Percentiles rank a stretch among this genome's conserved stretches.
phyloP scores from a whole-genome alignment of 2,329 filamentous ascomycete species.

The Coniella lustricola region DNA sequence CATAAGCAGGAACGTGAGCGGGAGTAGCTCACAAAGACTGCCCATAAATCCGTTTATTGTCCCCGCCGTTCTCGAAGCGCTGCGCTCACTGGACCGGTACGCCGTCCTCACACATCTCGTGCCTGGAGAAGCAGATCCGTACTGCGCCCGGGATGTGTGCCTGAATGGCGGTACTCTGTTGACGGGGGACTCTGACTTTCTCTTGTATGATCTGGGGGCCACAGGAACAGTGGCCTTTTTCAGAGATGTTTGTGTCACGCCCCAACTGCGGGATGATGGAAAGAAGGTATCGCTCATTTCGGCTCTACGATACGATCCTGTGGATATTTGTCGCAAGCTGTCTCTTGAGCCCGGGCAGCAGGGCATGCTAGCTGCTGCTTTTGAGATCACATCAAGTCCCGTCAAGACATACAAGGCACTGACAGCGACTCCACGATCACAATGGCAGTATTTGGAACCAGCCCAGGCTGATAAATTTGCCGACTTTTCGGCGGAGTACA shows the following conservation, averaged over 20 bases:
- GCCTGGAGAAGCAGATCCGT: constrained; percentile 77
- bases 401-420: constrained; percentile 20
- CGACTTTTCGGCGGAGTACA: constrained; percentile 21
- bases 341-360: constrained; percentile 17
- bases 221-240: constrained; percentile 62
- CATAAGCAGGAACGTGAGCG: too few relatives aligned
- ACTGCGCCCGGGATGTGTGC: constrained; percentile 63
- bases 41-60: constrained; percentile 62
- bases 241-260: constrained; percentile 46
- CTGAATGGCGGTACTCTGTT: constrained; percentile 51
- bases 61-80: constrained; percentile 64
- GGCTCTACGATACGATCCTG: constrained; percentile 19
- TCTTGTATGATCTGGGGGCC: constrained; percentile 63
- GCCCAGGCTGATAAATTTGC: constrained; percentile 14
- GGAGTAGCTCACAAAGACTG: constrained; percentile 16
- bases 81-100: constrained; percentile 42
- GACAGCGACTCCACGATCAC: constrained; percentile 18
- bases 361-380: constrained; percentile 24
- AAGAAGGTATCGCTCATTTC: constrained; percentile 16
- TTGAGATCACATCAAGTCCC: constrained; percentile 25
- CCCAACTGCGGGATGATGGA: background rate
- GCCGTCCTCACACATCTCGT: constrained; percentile 49
- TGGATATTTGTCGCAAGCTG: constrained; percentile 21
- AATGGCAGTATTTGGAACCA: constrained; percentile 14
- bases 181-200: constrained; percentile 81